phyloP scores from a whole-genome alignment of 805 yeast species.

The Candida awuae region DNA sequence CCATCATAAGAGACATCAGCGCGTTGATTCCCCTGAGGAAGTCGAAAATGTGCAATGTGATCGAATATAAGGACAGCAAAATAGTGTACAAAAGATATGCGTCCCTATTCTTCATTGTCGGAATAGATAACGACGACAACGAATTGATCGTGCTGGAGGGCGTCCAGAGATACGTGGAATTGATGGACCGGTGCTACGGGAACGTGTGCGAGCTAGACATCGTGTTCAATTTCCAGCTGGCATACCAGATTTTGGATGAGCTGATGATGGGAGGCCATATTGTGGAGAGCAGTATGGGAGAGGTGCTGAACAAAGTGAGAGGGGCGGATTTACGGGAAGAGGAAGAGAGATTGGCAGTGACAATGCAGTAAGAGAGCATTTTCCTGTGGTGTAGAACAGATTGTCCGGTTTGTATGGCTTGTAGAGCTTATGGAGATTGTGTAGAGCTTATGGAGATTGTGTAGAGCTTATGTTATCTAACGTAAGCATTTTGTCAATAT shows the following conservation, averaged over 20 bases:
- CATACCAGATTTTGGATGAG: slow-evolving; percentile 88
- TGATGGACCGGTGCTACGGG: slow-evolving; percentile 92
- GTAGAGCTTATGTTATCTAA: too few relatives aligned
- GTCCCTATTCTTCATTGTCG: slow-evolving; percentile 81
- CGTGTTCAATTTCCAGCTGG: slow-evolving; percentile 90
- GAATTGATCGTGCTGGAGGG: slow-evolving; percentile 80
- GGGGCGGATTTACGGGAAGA: slow-evolving; percentile 81
- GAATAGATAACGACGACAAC: slow-evolving; percentile 75
- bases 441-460: too few relatives aligned
- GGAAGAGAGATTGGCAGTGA: slow-evolving; percentile 1
- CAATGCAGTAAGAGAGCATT: neutral
- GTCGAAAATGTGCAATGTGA: slow-evolving; percentile 90
- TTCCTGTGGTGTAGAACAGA: too few relatives aligned
- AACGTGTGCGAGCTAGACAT: slow-evolving; percentile 96
- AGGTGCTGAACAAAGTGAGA: slow-evolving; percentile 64
- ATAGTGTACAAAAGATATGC: slow-evolving; percentile 91
- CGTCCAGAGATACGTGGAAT: slow-evolving; percentile 90
- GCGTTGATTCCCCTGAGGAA: slow-evolving; percentile 78
- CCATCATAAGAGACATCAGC: slow-evolving; percentile 76
- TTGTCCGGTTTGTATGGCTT: too few relatives aligned
- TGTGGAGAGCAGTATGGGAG: slow-evolving; percentile 75
- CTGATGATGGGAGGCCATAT: slow-evolving; percentile 80
- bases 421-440: too few relatives aligned
- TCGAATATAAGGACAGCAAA: slow-evolving; percentile 79
- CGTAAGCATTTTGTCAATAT: too few relatives aligned